Base-by-base conservation (phyloP, 306 rosid genomes). In the Elaeagnus macrophylla region DNA sequence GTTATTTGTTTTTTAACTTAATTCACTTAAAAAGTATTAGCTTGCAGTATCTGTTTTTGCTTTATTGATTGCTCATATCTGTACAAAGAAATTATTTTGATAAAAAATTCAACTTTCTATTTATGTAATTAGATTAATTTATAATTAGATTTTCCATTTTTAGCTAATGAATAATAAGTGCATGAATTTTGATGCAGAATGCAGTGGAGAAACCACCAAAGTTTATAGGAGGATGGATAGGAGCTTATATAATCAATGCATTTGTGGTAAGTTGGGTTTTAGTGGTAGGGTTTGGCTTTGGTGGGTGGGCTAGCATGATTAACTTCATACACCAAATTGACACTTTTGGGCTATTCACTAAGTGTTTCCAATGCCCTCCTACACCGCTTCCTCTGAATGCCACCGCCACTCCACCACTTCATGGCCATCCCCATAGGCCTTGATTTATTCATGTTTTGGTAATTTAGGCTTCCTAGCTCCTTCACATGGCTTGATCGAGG, bases 261-360 rank as follows among this genome's bases (percentile, higher is more conserved):
- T 91, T 91, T 47, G 74, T 91, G 36, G 96, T 91, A 12, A 91
- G 74, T 41, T 91, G 99, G 99, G 93, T 91, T 13, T 56, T 84
- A 2, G 71, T 91, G 0, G 99, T 91, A 7, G 99, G 99, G 13
- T 91, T 91, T 42, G 99, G 96, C 49, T 91, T 91, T 37, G 99
- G 99, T 7, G 99, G 99, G 56, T 91, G 99, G 99, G 99, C 99
- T 48, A 91, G 99, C 63, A 75, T 91, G 80, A 79, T 78, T 1
- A 91, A 91, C 72, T 91, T 91, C 67, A 40, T 91, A 14, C 83
- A 60, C 77, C 99, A 91, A 52, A 84, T 91, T 32, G 96, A 91
- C 68, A 80, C 99, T 1, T 91, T 91, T 32, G 99, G 99, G 19
- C 82, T 87, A 40, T 91, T 91, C 83, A 91, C 99, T 0, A 91